A percentile compares a stretch with the other conserved stretches of the same genome.
These are phyloP conservation scores for Blumeria hordei DNA, from an alignment of 2,329 filamentous ascomycete genomes.

Conservation along the genomic window DNA sequence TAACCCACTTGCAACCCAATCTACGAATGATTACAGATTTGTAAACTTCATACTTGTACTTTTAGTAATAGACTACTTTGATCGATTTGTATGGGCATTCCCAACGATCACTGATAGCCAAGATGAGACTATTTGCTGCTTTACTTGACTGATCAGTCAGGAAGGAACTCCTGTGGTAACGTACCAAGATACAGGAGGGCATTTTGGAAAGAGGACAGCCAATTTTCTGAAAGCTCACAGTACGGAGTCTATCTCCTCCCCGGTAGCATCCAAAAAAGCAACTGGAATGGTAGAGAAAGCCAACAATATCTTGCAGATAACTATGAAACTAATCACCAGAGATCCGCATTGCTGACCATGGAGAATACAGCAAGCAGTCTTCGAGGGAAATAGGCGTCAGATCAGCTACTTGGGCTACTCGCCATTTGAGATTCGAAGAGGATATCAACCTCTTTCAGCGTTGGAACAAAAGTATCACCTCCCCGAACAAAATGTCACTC, in stretches of 20 bases:
- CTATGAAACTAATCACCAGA: neutral
- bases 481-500: no score
- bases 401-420: neutral
- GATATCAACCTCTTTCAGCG: neutral
- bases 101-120: neutral
- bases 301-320: neutral
- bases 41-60: neutral
- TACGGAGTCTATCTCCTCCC: neutral
- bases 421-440: neutral
- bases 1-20: no score
- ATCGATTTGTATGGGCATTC: neutral
- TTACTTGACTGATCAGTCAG: neutral
- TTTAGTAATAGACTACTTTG: neutral
- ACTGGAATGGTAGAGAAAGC: neutral
- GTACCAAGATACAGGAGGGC: neutral
- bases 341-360: no score
- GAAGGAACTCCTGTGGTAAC: neutral
- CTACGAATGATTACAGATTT: no score
- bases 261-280: neutral
- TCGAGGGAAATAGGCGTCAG: neutral
- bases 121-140: neutral
- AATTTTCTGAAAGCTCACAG: slow-evolving; percentile 1
- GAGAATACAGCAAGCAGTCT: neutral
- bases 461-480: neutral
- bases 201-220: neutral